Conservation (phyloP, 495 filamentous ascomycete species). For the Podospora sp. region DNA sequence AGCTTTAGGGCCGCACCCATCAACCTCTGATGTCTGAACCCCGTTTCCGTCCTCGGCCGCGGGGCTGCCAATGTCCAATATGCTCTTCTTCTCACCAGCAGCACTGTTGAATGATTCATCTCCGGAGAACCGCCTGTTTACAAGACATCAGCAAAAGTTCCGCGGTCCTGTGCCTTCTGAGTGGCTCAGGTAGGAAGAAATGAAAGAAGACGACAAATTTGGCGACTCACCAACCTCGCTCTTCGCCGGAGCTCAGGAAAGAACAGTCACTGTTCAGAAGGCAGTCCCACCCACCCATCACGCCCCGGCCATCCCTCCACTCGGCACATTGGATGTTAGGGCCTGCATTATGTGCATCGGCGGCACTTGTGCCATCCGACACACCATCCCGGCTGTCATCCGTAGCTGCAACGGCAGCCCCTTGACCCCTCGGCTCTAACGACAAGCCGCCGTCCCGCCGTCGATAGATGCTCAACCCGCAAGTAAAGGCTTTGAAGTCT, state of each 20-base stretch:
- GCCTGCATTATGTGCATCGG: constrained; percentile 39
- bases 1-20: constrained; percentile 1
- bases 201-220: constrained; percentile 19
- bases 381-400: background rate
- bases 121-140: constrained; percentile 68
- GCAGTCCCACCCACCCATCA: constrained; percentile 81
- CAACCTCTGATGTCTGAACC: background rate
- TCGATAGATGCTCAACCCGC: constrained; percentile 66
- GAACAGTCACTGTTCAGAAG: constrained; percentile 82
- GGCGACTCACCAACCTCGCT: constrained; percentile 79
- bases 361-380: constrained; percentile 1
- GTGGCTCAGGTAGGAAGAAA: background rate
- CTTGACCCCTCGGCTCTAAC: background rate
- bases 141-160: background rate
- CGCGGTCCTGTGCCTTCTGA: background rate
- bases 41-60: constrained; percentile 33
- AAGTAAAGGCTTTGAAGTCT: constrained; percentile 88
- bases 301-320: constrained; percentile 68
- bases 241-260: constrained; percentile 70
- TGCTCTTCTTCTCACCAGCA: constrained; percentile 16
- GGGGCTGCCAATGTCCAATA: constrained; percentile 38
- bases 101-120: constrained; percentile 65
- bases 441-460: constrained; percentile 21
- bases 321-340: constrained; percentile 34
- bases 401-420: background rate